Evolutionary conservation across 257 asterid species (phyloP).

Genomic region (Petunia axillaris): DNA sequence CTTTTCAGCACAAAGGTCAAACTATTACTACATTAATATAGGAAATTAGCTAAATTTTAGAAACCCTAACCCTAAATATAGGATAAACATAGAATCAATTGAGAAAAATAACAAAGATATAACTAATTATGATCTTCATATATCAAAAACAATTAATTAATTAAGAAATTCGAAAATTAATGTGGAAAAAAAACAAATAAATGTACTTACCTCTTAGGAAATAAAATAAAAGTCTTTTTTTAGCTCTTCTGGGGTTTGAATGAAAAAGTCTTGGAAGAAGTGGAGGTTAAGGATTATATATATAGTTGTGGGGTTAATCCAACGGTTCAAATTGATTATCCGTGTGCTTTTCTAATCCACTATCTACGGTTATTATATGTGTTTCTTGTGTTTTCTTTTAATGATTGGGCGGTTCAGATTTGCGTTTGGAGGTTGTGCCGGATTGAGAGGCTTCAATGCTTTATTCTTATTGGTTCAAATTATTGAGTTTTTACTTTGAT

Average conservation of each 20-base stretch:
- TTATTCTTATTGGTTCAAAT: constrained; percentile 41
- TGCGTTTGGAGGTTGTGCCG: constrained; percentile 30
- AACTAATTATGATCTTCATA: background rate
- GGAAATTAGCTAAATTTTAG: no score
- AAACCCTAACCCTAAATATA: constrained; percentile 30
- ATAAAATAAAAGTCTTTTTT: background rate
- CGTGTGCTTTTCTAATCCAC: constrained; percentile 35
- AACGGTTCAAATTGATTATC: constrained; percentile 50
- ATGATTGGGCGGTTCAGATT: constrained; percentile 47
- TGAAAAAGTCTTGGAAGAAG: background rate
- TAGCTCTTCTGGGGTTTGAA: constrained; percentile 18
- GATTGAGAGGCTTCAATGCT: constrained; percentile 37
- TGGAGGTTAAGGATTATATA: constrained; percentile 31
- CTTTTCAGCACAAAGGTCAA: no score
- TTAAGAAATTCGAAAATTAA: background rate
- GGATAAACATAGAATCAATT: background rate
- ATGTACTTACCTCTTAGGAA: constrained; percentile 32
- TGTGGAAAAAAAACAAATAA: no score
- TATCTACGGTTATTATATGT: constrained; percentile 48
- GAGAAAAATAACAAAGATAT: background rate
- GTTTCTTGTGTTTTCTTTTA: constrained; percentile 57
- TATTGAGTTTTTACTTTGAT: background rate
- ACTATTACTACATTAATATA: no score
- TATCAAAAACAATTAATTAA: background rate
- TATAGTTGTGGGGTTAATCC: constrained; percentile 37